Base-by-base conservation (phyloP, 257 asterid species). In the Pogostemon cablin region DNA sequence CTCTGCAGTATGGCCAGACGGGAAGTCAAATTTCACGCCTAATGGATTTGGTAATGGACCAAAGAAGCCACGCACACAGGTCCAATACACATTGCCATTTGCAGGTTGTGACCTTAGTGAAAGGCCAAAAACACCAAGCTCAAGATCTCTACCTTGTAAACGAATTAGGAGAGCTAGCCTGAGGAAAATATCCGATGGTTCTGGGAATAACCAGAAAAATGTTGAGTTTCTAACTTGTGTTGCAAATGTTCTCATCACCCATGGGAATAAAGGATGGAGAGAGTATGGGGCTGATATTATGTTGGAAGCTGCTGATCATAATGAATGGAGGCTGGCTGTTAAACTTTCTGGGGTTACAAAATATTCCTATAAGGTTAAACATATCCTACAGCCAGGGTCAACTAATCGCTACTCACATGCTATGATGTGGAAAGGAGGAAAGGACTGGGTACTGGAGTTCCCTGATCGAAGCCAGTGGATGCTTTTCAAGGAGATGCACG, bases 371-470 rank as follows among this genome's bases (percentile, higher is more conserved):
- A 91, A 87, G 72, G 98, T 91, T 41, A 83, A 80, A 73, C 89
- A 89, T 68, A 76, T 85, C 72, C 79, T 93, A 80, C 97, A 85
- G 80, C 92, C 96, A 64, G 97, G 97, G 74, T 79, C 98, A 58
- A 89, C 96, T 47, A 93, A 93, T 71, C 95, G 96, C 67, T 91
- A 72, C 78, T 82, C 98, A 0, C 96, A 93, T 89, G 98, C 98
- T 79, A 87, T 93, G 97, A 87, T 93, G 92, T 93, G 98, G 97
- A 93, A 86, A 80, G 96, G 97, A 67, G 98, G 97, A 69, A 93
- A 91, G 80, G 97, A 93, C 75, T 93, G 98, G 98, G 87, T 82
- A 20, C 80, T 93, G 73, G 98, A 93, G 85, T 93, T 93, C 70
- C 89, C 92, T 69, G 96, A 93, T 72, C 80, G 98, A 74, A 81